Evolutionary conservation across 345 rosid genomes (phyloP), one percentile per base, ranked within the genome.

Genomic region (Psidium guajava): DNA sequence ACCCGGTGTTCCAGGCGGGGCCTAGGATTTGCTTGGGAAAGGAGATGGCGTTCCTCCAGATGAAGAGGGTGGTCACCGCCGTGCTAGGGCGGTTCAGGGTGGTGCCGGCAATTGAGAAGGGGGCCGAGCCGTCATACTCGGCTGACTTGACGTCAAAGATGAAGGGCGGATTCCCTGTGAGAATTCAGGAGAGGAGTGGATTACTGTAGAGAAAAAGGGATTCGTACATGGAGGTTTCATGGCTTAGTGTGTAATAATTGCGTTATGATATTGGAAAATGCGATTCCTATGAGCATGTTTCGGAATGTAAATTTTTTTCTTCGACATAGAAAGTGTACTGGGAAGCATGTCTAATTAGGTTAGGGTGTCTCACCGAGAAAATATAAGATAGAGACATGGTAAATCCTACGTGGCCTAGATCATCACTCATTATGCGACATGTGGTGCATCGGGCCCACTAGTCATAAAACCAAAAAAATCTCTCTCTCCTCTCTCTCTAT

Each of bases 1-100:
- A 88, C 28, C 88, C 90, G 3, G 92, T 89, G 40, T 91, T 92
- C 40, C 92, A 90, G 49, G 91, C 93, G 1, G 92, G 93, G 74
- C 92, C 95, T 16, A 91, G 93, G 88, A 47, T 88, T 73, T 90
- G 95, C 69, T 40, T 92, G n/a, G 95, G 95, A 84, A 92, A 90
- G 85, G 89, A 91, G 83, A 90, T 91, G 90, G 90, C 90, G 6
- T 89, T 90, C 83, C 85, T 90, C 49, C 92, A 91, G 86, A 91
- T 92, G 93, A 92, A 91, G 87, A 87, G 87, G 80, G 85, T 90
- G 50, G 92, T 90, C 77, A 88, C 91, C 3, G 91, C 83, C 7
- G 88, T 93, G 81, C 24, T 91, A n/a, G 36, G 87, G 58, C 82
- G 88, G 86, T 93, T 91, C 89, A 90, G 88, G 87, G 88, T 93